Conservation (phyloP, 1,139 yeast genomes). For the Ogataea hybrid region DNA sequence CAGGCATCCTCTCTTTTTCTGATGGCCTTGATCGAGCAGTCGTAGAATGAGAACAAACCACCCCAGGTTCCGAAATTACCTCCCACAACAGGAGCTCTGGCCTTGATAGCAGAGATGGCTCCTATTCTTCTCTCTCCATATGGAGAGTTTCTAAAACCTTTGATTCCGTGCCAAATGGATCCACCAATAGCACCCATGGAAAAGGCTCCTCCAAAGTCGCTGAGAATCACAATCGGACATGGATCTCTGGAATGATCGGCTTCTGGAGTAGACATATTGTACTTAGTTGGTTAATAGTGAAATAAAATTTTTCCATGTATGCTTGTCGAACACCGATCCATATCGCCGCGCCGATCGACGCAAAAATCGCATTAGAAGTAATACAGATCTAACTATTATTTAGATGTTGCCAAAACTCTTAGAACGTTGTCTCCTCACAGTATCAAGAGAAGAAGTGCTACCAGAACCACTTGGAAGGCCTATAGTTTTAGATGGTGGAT, state of each 20-base stretch:
- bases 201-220: slow-evolving; percentile 98
- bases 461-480: slow-evolving; percentile 4
- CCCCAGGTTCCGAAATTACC: slow-evolving; percentile 99
- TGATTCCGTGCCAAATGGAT: slow-evolving; percentile 97
- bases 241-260: slow-evolving; percentile 99
- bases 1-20: slow-evolving; percentile 98
- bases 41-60: slow-evolving; percentile 93
- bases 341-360: slow-evolving; percentile 12
- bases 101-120: slow-evolving; percentile 84
- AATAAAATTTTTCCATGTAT: slow-evolving; percentile 11
- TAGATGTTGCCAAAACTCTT: slow-evolving; percentile 19
- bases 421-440: slow-evolving; percentile 19
- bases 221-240: slow-evolving; percentile 93
- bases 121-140: slow-evolving; percentile 93
- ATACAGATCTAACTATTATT: neutral
- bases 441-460: slow-evolving; percentile 9
- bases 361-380: neutral
- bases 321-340: neutral
- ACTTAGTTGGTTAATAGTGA: slow-evolving; percentile 21
- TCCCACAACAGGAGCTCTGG: slow-evolving; percentile 98
- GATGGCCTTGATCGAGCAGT: slow-evolving; percentile 91
- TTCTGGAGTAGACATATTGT: slow-evolving; percentile 53
- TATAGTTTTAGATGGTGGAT: slow-evolving; percentile 40
- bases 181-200: slow-evolving; percentile 99
- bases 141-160: slow-evolving; percentile 98